Evolutionary conservation across 148 eudicot genomes (phyloP), one percentile per base, ranked within the genome.

Genomic region (Diospyros kaki): DNA sequence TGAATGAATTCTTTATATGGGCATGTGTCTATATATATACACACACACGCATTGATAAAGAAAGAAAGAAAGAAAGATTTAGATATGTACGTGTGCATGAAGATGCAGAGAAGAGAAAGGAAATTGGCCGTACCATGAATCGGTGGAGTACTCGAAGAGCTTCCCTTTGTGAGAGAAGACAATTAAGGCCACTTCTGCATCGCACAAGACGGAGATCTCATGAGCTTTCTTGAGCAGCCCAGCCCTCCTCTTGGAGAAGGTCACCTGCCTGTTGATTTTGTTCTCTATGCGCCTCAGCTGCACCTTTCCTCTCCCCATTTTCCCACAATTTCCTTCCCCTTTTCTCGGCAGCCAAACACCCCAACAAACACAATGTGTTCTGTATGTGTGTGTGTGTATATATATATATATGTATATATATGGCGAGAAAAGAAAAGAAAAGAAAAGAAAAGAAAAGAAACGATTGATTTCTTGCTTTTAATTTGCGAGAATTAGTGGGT

Each of bases 211-310:
- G 13, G 85, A 82, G 77, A 82, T 79, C 76, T 82, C 85, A 48
- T 82, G 85, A 46, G 85, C 85, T 54, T 82, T 82, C 73, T 82
- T 82, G 67, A 79, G 64, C 74, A 83, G 75, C 64, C 85, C 85
- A 63, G 39, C 74, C 48, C 85, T 82, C 69, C 85, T 82, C 79
- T 82, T 82, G 3, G 85, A 78, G 77, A 82, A 82, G 11, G 85
- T 82, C 73, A 82, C 85, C 58, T 83, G 85, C 68, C 85, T 83
- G 77, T 83, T 82, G 58, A 82, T 82, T 80, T 78, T 82, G 80
- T 83, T 83, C 80, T 83, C 85, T 39, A 83, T 83, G 8, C 82
- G 56, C 78, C 76, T 83, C 80, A 83, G 63, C 74, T 83, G 65
- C 43, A 76, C 78, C 59, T 66, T 76, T 68, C 78, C 78, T 70